Evolutionary conservation across 2,329 filamentous ascomycete species (phyloP), one percentile per base, ranked within the genome.

Genomic region (Clonostachys rhizophaga): DNA sequence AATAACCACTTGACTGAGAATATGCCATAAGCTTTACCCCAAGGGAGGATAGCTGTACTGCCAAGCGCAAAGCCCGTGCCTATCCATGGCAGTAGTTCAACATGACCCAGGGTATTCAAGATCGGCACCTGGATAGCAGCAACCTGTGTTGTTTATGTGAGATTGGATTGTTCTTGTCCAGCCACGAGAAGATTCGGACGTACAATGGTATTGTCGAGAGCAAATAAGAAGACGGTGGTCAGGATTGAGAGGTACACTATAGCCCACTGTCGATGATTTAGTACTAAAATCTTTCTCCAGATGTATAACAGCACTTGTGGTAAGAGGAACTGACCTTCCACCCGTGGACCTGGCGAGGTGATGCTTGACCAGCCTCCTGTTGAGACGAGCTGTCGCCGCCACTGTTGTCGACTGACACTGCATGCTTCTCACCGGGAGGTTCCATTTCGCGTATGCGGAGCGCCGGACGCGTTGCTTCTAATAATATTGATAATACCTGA

Each of bases 171-270:
- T 74, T 79, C 43, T 69, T 75, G 57, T 73, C 69, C 34, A 74
- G 24, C 24, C 24, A 4, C 24, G 24, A 10, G 24, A 30, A 9
- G 24, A 30, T 30, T 30, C 24, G 24, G 24, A 30, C 24, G 9
- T 3, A 72, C 65, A 40, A 79, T 72, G 5, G 75, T 79, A 44
- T 69, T 75, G 58, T 73, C 69, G 34, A 74, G 60, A 12, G 66
- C 64, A 51, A 74, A 74, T 4, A 76, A 67, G 24, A 73, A 53
- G 14, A 41, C 46, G 3, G 51, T 47, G 6, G 45, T 48, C 17
- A 50, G 46, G 34, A 54, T 50, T 33, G 51, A 42, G 2, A 40
- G 14, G 43, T 48, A 49, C 8, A 45, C 47, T 11, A 51, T 9
- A 7, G 43, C 46, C 52, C 52, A 53, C 51, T 53, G 40, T 34